Base-by-base conservation (phyloP, 768 basidiomycete genomes). In the Rhizopogon roseolus region DNA sequence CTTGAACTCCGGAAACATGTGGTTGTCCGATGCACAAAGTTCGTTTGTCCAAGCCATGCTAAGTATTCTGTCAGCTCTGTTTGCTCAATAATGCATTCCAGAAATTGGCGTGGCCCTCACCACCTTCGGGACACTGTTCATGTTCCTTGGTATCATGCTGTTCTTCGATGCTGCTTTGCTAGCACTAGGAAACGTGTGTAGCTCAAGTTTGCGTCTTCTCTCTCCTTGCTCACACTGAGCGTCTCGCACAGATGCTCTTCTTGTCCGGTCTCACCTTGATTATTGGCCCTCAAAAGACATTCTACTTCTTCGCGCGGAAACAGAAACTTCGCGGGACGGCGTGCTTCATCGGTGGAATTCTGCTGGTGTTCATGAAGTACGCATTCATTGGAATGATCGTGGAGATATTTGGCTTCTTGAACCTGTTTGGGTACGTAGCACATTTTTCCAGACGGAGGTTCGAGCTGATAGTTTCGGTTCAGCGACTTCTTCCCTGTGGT, bases 401-500 rank as follows among this genome's bases (percentile, higher is more conserved):
- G 42, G 96, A 99, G 72, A 93, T 87, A 6, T 93, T 98, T 67
- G 97, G 97, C 17, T 99, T 99, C 75, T 72, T 98, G 63, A 98
- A 97, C 68, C 79, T 99, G 41, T 99, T 99, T 65, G 96, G 96
- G 96, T 98, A 66, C 48, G 56, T 49, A 41, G 41, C 28, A 22
- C 19, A 50, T 10, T 45, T 45, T 16, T 48, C 28, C 39, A 8
- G 54, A 62, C 29, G 57, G 44, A 29, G n/a, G 3, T 50, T 22
- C 4, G 10, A 34, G 27, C 29, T 57, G n/a, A 52, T 41, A 3
- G 11, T 29, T 39, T 22, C 28, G 41, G 32, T 57, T 43, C 73
- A 98, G 96, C 42, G 96, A 98, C 73, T 99, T 99, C 78, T 98
- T 98, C 82, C 97, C 97, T 6, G 97, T 98, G 56, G 88, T 99